Percentiles rank a stretch among this genome's conserved stretches.
These are phyloP conservation scores for Chaetoceros muelleri DNA, from an alignment of 108 stramenopile species.

Conservation along the genomic window DNA sequence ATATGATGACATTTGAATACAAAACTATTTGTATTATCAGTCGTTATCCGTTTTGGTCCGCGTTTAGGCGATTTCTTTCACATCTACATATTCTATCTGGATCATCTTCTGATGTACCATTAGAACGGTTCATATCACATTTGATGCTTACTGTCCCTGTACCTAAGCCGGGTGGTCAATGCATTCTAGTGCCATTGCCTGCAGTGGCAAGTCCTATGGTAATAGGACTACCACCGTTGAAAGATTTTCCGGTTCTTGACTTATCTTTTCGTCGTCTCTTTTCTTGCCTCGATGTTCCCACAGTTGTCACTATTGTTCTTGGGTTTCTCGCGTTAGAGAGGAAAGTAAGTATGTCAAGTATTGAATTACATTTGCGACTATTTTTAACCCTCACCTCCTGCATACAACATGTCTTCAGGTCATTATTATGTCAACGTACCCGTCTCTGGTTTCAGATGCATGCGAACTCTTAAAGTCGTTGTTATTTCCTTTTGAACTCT, in stretches of 20 bases:
- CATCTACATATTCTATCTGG: slow-evolving; percentile 69
- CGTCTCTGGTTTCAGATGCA: slow-evolving; percentile 67
- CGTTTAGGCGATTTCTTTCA: slow-evolving; percentile 71
- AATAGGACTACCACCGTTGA: slow-evolving; percentile 54
- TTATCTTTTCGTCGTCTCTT: slow-evolving; percentile 61
- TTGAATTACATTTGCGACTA: too few species aligned
- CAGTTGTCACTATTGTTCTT: slow-evolving; percentile 71
- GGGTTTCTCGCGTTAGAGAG: slow-evolving; percentile 71
- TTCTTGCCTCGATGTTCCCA: slow-evolving; percentile 71
- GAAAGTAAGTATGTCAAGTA: slow-evolving; percentile 31
- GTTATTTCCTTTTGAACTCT: slow-evolving; percentile 75
- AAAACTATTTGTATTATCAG: slow-evolving; percentile 80
- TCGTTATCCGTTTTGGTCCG: slow-evolving; percentile 78
- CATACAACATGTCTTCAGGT: slow-evolving; percentile 17
- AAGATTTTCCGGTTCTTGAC: slow-evolving; percentile 71
- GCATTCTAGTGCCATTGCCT: slow-evolving; percentile 62
- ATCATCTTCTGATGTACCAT: slow-evolving; percentile 58
- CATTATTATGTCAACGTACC: slow-evolving; percentile 68
- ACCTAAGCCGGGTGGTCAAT: slow-evolving; percentile 71
- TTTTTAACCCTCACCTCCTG: background rate
- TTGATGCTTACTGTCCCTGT: slow-evolving; percentile 64
- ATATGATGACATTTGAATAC: slow-evolving; percentile 73
- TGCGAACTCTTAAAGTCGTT: slow-evolving; percentile 73
- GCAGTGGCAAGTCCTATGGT: slow-evolving; percentile 67
- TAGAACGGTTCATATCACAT: slow-evolving; percentile 80